Conservation (phyloP, 75 land plant genomes). For the Picea glauca region DNA sequence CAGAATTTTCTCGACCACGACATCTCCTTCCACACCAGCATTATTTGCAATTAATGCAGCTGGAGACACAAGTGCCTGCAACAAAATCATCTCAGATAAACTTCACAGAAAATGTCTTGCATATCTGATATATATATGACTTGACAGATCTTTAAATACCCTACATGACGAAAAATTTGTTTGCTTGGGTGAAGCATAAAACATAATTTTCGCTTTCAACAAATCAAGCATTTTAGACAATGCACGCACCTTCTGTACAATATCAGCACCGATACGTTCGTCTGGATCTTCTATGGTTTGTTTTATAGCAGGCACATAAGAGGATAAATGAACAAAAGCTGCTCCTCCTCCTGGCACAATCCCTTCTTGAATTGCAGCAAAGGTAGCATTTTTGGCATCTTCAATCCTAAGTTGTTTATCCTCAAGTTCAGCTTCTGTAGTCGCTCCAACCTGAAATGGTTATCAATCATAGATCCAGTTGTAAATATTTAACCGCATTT, state of each 20-base stretch:
- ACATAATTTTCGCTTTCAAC: neutral
- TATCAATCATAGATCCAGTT: neutral
- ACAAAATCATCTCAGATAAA: neutral
- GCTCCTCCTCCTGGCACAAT: slow-evolving; percentile 98
- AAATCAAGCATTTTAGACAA: neutral
- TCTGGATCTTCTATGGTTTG: slow-evolving; percentile 71
- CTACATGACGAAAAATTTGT: neutral
- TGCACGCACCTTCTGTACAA: slow-evolving; percentile 73
- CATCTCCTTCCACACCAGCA: slow-evolving; percentile 91
- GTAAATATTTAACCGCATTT: neutral
- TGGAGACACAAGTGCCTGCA: slow-evolving; percentile 85
- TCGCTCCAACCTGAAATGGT: slow-evolving; percentile 67
- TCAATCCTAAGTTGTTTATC: slow-evolving; percentile 90
- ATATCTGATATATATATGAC: neutral
- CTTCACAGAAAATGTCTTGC: neutral
- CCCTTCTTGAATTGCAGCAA: slow-evolving; percentile 95
- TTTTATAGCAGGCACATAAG: slow-evolving; percentile 75
- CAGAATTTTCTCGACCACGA: slow-evolving; percentile 85
- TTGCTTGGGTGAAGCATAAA: neutral
- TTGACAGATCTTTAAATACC: slow-evolving; percentile 35
- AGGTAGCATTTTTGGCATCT: slow-evolving; percentile 95
- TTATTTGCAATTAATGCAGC: slow-evolving; percentile 86
- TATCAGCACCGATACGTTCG: slow-evolving; percentile 89
- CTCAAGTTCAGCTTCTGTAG: slow-evolving; percentile 91
- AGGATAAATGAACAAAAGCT: slow-evolving; percentile 86